A percentile compares a stretch with the other conserved stretches of the same genome.
Evolutionary conservation across 1,284 basidiomycete species (phyloP).

Genomic region (Moniliella sp.): DNA sequence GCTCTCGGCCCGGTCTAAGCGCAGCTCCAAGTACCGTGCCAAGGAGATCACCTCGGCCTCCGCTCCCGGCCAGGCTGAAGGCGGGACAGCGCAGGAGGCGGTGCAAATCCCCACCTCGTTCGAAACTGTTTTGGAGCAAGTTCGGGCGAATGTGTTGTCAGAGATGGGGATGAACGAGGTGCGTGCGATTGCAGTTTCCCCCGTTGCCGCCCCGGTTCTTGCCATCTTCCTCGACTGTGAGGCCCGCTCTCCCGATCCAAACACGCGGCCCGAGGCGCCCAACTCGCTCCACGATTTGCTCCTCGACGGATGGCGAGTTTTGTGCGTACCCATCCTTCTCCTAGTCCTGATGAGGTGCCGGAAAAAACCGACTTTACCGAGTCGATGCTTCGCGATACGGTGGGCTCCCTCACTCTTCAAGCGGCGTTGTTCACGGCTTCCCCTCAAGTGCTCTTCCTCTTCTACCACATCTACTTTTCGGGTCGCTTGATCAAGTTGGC

Average conservation of each 20-base stretch:
- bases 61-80: no score
- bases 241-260: background rate
- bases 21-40: slow-evolving; percentile 20
- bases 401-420: slow-evolving; percentile 24
- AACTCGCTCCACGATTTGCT: slow-evolving; percentile 11
- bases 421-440: slow-evolving; percentile 3
- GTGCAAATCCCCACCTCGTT: background rate
- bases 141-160: background rate
- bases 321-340: slow-evolving; percentile 2
- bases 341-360: slow-evolving; percentile 1
- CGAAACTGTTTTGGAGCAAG: background rate
- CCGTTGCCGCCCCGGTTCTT: slow-evolving; percentile 17
- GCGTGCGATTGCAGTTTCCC: slow-evolving; percentile 8
- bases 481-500: slow-evolving; percentile 18
- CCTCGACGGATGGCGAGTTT: slow-evolving; percentile 13
- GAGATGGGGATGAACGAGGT: slow-evolving; percentile 1
- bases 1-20: no score
- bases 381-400: slow-evolving; percentile 18
- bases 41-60: slow-evolving; percentile 3
- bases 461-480: slow-evolving; percentile 16
- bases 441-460: slow-evolving; percentile 6
- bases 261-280: slow-evolving; percentile 1
- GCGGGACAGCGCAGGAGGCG: no score
- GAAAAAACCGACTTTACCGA: slow-evolving; percentile 16
- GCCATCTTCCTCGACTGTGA: slow-evolving; percentile 16